A percentile compares a stretch with the other conserved stretches of the same genome.
These are phyloP conservation scores for Curvularia sp. DNA, from an alignment of 2,329 filamentous ascomycete genomes.

Conservation along the genomic window DNA sequence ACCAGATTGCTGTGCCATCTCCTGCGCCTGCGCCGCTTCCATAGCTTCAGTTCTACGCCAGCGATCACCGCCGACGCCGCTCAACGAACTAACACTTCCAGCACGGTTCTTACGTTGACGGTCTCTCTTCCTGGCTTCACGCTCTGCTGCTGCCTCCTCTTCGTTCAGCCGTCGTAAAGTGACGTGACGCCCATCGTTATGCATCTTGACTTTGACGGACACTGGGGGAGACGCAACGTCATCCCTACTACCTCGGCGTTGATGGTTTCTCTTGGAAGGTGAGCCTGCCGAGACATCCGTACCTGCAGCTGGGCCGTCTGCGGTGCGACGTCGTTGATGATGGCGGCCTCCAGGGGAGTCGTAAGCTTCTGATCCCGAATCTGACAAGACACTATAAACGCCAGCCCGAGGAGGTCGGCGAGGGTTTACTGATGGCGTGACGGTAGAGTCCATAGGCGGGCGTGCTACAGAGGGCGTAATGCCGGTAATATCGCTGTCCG, in stretches of 20 bases:
- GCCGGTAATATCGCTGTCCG: conserved; percentile 53
- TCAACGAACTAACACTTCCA: conserved; percentile 52
- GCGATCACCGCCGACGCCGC: conserved; percentile 47
- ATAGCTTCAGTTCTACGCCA: conserved; percentile 51
- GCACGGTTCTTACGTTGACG: conserved; percentile 50
- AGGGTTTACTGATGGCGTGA: conserved; percentile 40
- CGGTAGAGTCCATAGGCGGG: conserved; percentile 38
- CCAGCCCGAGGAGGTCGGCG: conserved; percentile 48
- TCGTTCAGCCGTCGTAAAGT: conserved; percentile 68
- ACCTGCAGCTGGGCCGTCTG: conserved; percentile 36
- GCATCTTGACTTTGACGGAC: conserved; percentile 70
- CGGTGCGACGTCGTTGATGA: conserved; percentile 43
- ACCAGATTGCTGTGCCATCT: conserved; percentile 34
- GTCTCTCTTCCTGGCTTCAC: conserved; percentile 62
- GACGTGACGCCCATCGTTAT: conserved; percentile 68
- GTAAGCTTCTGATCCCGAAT: conserved; percentile 53
- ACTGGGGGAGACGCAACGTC: conserved; percentile 65
- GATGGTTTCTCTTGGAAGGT: conserved; percentile 37
- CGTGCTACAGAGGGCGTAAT: conserved; percentile 56
- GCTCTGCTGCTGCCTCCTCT: conserved; percentile 67
- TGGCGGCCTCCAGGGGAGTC: conserved; percentile 47
- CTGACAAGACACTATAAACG: conserved; percentile 48
- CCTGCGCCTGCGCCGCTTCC: conserved; percentile 47
- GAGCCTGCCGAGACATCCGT: conserved; percentile 42
- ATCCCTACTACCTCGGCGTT: conserved; percentile 46